A percentile compares a stretch with the other conserved stretches of the same genome.
These are phyloP conservation scores for Phaeodactylum tricornutum DNA, from an alignment of 108 stramenopile genomes.

Conservation along the genomic window DNA sequence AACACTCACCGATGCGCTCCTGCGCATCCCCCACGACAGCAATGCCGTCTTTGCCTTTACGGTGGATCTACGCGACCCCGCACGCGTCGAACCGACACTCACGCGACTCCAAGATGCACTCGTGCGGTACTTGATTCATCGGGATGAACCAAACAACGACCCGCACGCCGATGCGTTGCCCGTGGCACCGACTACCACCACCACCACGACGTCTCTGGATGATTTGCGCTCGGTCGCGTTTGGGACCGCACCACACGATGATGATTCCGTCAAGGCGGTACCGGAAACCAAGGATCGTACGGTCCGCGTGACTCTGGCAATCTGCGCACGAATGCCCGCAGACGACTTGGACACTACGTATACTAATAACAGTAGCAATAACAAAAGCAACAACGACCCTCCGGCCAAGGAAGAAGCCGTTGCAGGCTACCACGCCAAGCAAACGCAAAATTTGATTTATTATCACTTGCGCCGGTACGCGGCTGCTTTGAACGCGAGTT, in stretches of 20 bases:
- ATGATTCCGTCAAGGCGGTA: neutral
- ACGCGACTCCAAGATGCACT: slow-evolving; percentile 23
- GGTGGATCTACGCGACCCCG: slow-evolving; percentile 33
- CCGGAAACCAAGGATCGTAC: slow-evolving; percentile 8
- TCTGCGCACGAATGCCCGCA: slow-evolving; percentile 20
- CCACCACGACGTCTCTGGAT: slow-evolving; percentile 27
- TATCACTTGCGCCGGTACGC: slow-evolving; percentile 80
- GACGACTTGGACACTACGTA: neutral
- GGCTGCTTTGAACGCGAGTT: slow-evolving; percentile 36
- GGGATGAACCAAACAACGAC: neutral
- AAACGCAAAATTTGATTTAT: slow-evolving; percentile 39
- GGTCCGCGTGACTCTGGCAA: slow-evolving; percentile 20
- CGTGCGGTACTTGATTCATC: slow-evolving; percentile 29
- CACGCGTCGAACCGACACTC: slow-evolving; percentile 34
- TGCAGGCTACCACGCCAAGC: slow-evolving; percentile 39
- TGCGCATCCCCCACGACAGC: slow-evolving; percentile 6
- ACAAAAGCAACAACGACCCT: slow-evolving; percentile 4
- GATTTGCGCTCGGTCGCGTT: slow-evolving; percentile 30
- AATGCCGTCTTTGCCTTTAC: slow-evolving; percentile 15
- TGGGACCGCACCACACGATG: slow-evolving; percentile 33
- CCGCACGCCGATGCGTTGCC: neutral
- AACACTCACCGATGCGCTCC: neutral
- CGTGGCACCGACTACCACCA: slow-evolving; percentile 7
- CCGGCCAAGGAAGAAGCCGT: slow-evolving; percentile 4
- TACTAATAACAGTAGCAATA: neutral